Conservation (phyloP, 139 green algal species). For the Pseudopediastrum boryanum region DNA sequence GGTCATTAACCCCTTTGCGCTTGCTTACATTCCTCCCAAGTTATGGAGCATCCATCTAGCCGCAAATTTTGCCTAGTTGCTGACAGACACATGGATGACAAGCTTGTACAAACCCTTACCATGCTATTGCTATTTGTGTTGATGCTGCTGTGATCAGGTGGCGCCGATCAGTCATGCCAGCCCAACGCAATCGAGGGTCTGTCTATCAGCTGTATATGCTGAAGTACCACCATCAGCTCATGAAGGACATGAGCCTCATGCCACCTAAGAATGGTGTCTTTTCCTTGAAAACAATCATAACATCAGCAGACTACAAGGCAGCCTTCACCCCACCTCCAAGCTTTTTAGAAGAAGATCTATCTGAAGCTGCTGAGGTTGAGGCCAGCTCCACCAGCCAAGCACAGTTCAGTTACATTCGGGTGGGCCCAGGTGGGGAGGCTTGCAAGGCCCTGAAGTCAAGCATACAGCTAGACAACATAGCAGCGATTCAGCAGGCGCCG, state of each 20-base stretch:
- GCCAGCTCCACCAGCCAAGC: no score
- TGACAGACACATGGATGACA: neutral
- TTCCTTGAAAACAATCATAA: no score
- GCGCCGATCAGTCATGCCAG: conserved; percentile 25
- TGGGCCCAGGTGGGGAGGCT: no score
- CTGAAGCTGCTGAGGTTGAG: neutral
- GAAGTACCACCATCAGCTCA: conserved; percentile 43
- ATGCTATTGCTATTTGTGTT: neutral
- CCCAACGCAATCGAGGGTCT: conserved; percentile 20
- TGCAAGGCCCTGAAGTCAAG: no score
- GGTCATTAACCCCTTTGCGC: neutral
- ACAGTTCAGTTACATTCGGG: no score
- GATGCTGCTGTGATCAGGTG: conserved; percentile 2
- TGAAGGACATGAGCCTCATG: conserved; percentile 27
- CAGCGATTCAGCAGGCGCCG: no score
- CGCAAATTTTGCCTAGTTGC: neutral
- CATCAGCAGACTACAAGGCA: no score
- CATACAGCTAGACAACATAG: no score
- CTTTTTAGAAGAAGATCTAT: neutral
- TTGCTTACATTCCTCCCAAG: neutral
- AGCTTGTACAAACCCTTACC: neutral
- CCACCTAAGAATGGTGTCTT: neutral
- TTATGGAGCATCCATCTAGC: no score
- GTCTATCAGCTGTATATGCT: conserved; percentile 39
- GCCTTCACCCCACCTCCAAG: neutral